Evolutionary conservation across 2,329 filamentous ascomycete species (phyloP), one percentile per base, ranked within the genome.

Genomic region (Aspergillaceae sp.): DNA sequence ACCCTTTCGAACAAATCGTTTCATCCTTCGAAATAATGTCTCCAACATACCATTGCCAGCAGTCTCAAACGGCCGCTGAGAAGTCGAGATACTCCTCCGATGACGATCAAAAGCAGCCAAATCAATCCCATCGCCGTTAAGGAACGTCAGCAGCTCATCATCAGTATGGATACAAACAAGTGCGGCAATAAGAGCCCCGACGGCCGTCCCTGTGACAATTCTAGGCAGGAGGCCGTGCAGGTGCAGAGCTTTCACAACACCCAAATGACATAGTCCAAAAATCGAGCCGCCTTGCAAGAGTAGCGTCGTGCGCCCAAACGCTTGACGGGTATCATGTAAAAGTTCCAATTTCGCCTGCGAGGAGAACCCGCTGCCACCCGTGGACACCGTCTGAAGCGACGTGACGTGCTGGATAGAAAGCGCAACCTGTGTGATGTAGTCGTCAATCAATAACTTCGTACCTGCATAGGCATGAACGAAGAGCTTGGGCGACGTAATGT

Each of bases 121-220:
- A 60, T 95, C 85, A 54, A 96, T 91, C 1, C 82, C 82, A 33
- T 87, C 84, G 1, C 88, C 87, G 48, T 80, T 82, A 38, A 96
- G 70, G 42, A 95, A 83, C 0, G 73, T 75, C 1, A 87, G 79
- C 29, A 97, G 73, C 61, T 95, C 90, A 44, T 89, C 86, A 56
- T 92, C 85, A 0, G 86, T 89, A 63, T 92, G 89, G 11, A 92
- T 85, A 4, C 87, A 86, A 2, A 97, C 87, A 29, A 96, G 72
- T 8, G 89, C 88, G 1, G 89, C 90, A 53, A 95, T 91, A 57
- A 96, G 71, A 6, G 90, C 91, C 9, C 91, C 91, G 0, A 88
- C 94, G 3, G 86, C 90, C 1, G 88, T 94, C 6, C 91, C 91
- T 0, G 88, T 88, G 56, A 97, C 90, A 56, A 96, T 94, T 38